These are phyloP conservation scores for Dioszegia crocea DNA, from an alignment of 768 basidiomycete species.

Conservation along the genomic window DNA sequence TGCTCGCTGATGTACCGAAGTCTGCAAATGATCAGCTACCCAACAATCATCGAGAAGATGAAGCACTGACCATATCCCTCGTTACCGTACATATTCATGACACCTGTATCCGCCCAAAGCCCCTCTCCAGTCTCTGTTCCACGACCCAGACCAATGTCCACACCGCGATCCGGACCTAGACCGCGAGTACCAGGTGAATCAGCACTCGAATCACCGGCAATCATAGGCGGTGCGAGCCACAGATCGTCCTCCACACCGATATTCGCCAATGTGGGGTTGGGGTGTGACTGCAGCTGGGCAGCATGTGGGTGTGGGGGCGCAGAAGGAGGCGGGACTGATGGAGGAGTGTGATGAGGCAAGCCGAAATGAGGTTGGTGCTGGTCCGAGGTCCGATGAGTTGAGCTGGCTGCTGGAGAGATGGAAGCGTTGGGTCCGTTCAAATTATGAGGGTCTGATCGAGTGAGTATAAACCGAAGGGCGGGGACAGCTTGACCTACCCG, in stretches of 20 bases:
- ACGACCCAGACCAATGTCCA: background rate
- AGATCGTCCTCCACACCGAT: constrained; percentile 11
- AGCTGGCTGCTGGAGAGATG: background rate
- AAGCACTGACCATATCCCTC: constrained; percentile 3
- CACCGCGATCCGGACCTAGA: background rate
- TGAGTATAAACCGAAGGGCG: too few relatives aligned
- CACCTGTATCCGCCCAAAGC: background rate
- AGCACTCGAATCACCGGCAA: background rate
- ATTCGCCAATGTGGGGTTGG: background rate
- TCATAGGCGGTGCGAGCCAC: constrained; percentile 13
- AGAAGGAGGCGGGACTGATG: background rate
- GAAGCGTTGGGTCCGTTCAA: background rate
- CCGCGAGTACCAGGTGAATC: background rate
- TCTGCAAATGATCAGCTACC: constrained; percentile 13
- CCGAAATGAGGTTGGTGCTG: background rate
- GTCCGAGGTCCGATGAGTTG: background rate
- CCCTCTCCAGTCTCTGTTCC: constrained; percentile 1
- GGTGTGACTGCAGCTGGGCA: background rate
- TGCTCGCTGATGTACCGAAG: constrained; percentile 83
- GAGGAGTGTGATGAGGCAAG: background rate
- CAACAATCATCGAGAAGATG: background rate
- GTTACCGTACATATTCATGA: background rate
- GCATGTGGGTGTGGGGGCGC: background rate
- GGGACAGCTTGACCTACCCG: background rate
- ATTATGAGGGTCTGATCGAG: too few relatives aligned